Conservation (phyloP, 805 yeast genomes). For the Wickerhamomyces subpelliculosus region DNA sequence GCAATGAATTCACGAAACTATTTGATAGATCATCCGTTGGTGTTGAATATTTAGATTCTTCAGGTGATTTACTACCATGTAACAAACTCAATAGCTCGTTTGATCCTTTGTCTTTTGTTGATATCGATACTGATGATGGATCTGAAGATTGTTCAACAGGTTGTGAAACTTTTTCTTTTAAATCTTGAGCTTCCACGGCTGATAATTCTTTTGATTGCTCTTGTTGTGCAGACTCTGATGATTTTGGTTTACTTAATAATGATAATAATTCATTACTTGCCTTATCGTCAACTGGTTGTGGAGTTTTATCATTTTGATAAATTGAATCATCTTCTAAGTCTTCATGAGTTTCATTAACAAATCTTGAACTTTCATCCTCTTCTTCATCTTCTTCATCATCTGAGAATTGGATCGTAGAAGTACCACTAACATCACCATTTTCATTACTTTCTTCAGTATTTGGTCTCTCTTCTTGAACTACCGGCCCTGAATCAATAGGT, state of each 20-base stretch:
- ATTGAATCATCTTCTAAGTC: neutral
- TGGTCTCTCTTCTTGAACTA: neutral
- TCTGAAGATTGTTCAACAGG: neutral
- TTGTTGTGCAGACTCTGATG: neutral
- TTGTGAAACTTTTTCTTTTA: neutral
- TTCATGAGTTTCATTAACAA: slow-evolving; percentile 2
- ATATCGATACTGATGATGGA: too few relatives aligned
- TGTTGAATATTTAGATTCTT: neutral
- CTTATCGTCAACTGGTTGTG: neutral
- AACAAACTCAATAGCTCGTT: slow-evolving; percentile 3
- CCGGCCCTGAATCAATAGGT: too few relatives aligned
- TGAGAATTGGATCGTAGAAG: slow-evolving; percentile 16
- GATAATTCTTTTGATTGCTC: too few relatives aligned
- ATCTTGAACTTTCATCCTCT: neutral
- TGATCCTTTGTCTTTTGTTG: neutral
- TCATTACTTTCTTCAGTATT: neutral
- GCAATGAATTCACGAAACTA: slow-evolving; percentile 1
- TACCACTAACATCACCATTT: slow-evolving; percentile 4
- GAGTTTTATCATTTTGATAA: neutral
- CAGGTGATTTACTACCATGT: neutral
- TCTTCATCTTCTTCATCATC: slow-evolving; percentile 9
- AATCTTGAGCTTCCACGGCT: too few relatives aligned
- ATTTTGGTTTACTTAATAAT: too few relatives aligned
- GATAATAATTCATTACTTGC: too few relatives aligned
- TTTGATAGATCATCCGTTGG: slow-evolving; percentile 1